A percentile compares a stretch with the other conserved stretches of the same genome.
phyloP scores from a whole-genome alignment of 2,329 filamentous ascomycete species.

The Moelleriella libera region DNA sequence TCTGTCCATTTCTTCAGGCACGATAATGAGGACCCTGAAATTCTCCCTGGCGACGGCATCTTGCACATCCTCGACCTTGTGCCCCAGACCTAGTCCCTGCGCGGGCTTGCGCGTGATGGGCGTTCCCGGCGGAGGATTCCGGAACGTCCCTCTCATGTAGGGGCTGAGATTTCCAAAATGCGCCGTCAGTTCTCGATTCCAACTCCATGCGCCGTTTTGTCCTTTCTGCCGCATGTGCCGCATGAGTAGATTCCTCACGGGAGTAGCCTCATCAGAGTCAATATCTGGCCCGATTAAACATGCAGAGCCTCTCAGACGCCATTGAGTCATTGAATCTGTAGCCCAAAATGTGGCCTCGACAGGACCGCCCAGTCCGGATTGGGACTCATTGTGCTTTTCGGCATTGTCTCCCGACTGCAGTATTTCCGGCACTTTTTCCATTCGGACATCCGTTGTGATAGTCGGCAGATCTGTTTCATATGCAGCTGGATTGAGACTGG shows the following conservation, averaged over 20 bases:
- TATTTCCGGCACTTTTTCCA: slow-evolving; percentile 70
- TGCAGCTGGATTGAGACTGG: slow-evolving; percentile 50
- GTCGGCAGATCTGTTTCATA: slow-evolving; percentile 69
- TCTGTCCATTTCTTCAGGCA: slow-evolving; percentile 63
- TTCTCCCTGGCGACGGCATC: slow-evolving; percentile 59
- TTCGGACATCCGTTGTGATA: slow-evolving; percentile 78
- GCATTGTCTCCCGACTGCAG: slow-evolving; percentile 12
- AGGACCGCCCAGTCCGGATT: slow-evolving; percentile 47
- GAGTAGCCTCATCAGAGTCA: slow-evolving; percentile 25
- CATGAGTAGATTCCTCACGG: slow-evolving; percentile 45
- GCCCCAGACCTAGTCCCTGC: slow-evolving; percentile 32
- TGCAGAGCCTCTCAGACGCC: slow-evolving; percentile 66
- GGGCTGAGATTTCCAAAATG: slow-evolving; percentile 87
- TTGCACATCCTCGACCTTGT: slow-evolving; percentile 55
- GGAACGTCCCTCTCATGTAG: slow-evolving; percentile 63
- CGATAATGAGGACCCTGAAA: slow-evolving; percentile 73
- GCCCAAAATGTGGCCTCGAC: slow-evolving; percentile 84
- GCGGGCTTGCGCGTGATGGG: slow-evolving; percentile 36
- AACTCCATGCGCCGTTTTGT: slow-evolving; percentile 48
- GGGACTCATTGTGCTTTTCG: slow-evolving; percentile 13
- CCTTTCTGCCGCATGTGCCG: slow-evolving; percentile 41
- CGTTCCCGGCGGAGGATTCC: slow-evolving; percentile 54
- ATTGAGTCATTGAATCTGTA: slow-evolving; percentile 58
- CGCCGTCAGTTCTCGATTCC: slow-evolving; percentile 64
- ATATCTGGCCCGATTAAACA: slow-evolving; percentile 63